Evolutionary conservation across 2,329 filamentous ascomycete genomes (phyloP).

Genomic region (Beauveria scarabaeidicola): DNA sequence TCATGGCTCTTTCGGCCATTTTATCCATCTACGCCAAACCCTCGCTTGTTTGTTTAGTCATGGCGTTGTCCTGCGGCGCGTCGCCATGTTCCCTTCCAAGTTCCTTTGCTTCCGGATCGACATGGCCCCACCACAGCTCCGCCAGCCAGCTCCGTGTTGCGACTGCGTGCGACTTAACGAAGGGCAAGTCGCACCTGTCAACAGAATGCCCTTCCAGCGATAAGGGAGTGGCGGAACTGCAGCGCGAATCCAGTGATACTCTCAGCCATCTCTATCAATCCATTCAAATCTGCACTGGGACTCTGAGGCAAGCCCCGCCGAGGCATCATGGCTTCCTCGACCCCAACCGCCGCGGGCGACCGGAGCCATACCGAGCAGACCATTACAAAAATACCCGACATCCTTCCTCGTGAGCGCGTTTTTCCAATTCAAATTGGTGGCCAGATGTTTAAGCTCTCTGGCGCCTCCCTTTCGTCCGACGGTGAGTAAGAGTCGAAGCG

Average conservation of each 20-base stretch:
- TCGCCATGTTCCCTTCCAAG: neutral
- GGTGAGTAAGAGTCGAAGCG: constrained; percentile 36
- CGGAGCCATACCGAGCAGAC: constrained; percentile 17
- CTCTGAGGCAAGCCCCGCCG: neutral
- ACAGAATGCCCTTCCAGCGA: neutral
- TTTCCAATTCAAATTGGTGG: constrained; percentile 68
- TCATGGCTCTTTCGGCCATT: no score
- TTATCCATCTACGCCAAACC: no score
- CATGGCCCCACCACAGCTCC: neutral
- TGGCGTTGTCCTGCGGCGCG: neutral
- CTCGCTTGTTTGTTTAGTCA: no score
- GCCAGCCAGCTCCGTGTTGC: neutral
- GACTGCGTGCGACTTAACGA: neutral
- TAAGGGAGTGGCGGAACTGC: neutral
- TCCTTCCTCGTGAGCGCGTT: constrained; percentile 62
- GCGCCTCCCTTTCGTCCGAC: constrained; percentile 65
- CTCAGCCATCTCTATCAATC: neutral
- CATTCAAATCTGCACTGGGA: neutral
- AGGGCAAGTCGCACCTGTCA: neutral
- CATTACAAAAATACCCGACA: constrained; percentile 42
- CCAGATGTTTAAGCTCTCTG: constrained; percentile 64
- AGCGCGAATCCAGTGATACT: neutral
- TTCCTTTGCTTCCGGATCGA: neutral
- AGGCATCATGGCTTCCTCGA: neutral
- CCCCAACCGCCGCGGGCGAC: neutral